Conservation (phyloP, 2,329 filamentous ascomycete species). For the Atkinsonella hypoxylon region DNA sequence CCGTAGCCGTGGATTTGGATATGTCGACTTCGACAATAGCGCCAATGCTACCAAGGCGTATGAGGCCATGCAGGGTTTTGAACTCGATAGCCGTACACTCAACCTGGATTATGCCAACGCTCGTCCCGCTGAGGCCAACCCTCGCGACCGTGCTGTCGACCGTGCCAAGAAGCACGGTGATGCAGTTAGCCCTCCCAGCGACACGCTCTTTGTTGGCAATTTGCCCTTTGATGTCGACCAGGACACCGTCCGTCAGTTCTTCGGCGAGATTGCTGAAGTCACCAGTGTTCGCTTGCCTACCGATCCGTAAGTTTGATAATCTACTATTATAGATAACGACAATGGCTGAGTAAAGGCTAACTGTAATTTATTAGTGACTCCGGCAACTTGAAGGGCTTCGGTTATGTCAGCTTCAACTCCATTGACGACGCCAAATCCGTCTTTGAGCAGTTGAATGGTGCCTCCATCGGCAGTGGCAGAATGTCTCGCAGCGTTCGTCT, state of each 20-base stretch:
- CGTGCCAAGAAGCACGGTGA: constrained; percentile 66
- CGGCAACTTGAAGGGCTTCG: constrained; percentile 82
- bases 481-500: constrained; percentile 66
- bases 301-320: constrained; percentile 48
- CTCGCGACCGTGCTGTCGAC: constrained; percentile 46
- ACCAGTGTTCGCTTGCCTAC: constrained; percentile 79
- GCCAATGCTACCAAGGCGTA: constrained; percentile 60
- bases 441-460: constrained; percentile 58
- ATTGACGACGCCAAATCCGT: constrained; percentile 73
- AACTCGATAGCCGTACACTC: constrained; percentile 62
- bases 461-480: constrained; percentile 49
- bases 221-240: constrained; percentile 74
- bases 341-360: constrained; percentile 10
- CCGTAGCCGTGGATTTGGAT: constrained; percentile 85
- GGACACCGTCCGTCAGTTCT: constrained; percentile 61
- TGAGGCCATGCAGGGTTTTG: constrained; percentile 60
- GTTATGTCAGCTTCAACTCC: constrained; percentile 74
- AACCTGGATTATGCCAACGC: constrained; percentile 70
- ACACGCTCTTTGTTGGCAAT: constrained; percentile 88
- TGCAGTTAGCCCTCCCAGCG: constrained; percentile 63
- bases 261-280: constrained; percentile 58
- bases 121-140: constrained; percentile 42
- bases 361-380: constrained; percentile 43
- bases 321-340: constrained; percentile 11
- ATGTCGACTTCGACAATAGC: constrained; percentile 69